phyloP scores from a whole-genome alignment of 345 rosid genomes.

The Angophora floribunda region DNA sequence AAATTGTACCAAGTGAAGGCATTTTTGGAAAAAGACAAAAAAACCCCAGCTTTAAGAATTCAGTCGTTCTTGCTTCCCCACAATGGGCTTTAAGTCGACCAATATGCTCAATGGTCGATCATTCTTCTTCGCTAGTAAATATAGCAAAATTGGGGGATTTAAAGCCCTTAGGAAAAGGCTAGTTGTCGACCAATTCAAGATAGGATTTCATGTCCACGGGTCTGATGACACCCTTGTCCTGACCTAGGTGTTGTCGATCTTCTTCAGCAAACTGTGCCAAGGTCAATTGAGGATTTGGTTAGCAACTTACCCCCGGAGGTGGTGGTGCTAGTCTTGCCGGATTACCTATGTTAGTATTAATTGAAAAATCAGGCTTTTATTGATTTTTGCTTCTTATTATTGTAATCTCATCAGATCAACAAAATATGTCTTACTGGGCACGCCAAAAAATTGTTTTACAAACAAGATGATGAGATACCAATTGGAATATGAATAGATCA shows the following conservation, averaged over 20 bases:
- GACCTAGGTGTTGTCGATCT: neutral
- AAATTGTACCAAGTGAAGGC: neutral
- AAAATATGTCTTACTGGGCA: rapidly evolving
- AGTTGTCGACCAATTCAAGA: neutral
- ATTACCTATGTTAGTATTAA: neutral
- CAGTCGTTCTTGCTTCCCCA: neutral
- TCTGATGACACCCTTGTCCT: neutral
- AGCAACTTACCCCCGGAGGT: neutral
- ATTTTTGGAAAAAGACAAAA: neutral
- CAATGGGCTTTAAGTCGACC: neutral
- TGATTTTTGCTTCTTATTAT: neutral
- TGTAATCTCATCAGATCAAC: neutral
- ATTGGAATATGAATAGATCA: neutral
- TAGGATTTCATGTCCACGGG: neutral
- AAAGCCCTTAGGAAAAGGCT: neutral
- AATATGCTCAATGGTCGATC: neutral
- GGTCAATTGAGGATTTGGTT: neutral
- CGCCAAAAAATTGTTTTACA: neutral
- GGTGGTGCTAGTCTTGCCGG: neutral
- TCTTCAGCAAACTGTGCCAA: neutral
- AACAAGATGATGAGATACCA: neutral
- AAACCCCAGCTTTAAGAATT: neutral
- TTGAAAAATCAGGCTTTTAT: neutral
- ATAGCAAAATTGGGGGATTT: neutral
- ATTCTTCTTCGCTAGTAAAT: neutral